These are phyloP conservation scores for Xylariaceae sp. DNA, from an alignment of 2,329 filamentous ascomycete species.

Conservation along the genomic window DNA sequence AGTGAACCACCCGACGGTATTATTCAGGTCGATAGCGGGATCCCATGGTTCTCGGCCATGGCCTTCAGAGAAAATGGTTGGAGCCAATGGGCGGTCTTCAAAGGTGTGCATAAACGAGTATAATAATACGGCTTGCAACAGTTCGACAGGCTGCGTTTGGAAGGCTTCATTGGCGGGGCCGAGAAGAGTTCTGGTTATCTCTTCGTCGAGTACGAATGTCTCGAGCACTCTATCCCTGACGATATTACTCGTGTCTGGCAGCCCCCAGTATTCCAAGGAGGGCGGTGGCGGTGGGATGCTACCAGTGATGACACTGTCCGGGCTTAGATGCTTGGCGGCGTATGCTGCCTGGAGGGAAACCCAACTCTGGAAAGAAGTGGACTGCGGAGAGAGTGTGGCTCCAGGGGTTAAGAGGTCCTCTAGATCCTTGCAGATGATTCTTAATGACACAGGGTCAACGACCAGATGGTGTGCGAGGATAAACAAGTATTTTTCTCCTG, in stretches of 20 bases:
- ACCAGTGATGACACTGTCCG: too few species aligned
- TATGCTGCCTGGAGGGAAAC: conserved; percentile 3
- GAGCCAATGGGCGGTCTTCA: conserved; percentile 29
- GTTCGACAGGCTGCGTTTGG: conserved; percentile 35
- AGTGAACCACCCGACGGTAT: conserved; percentile 45
- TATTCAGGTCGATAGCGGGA: conserved; percentile 31
- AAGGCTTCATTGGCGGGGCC: conserved; percentile 17
- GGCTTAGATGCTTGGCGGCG: conserved; percentile 3
- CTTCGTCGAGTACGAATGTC: conserved; percentile 1
- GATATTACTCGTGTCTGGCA: not conserved
- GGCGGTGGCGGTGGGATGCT: not conserved
- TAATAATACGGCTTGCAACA: conserved; percentile 32
- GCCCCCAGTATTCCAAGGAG: conserved; percentile 1
- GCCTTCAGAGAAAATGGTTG: conserved; percentile 38
- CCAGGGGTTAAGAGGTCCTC: not conserved
- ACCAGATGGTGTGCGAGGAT: conserved; percentile 11
- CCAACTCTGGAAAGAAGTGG: conserved; percentile 11
- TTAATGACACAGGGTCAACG: conserved; percentile 10
- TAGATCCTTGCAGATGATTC: conserved; percentile 7
- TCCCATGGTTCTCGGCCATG: conserved; percentile 40
- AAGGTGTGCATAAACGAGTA: conserved; percentile 33
- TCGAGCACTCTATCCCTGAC: conserved; percentile 1
- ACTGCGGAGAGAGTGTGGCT: not conserved
- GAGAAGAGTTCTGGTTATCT: not conserved
- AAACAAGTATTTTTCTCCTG: not conserved